These are phyloP conservation scores for Apiospora pterosperma DNA, from an alignment of 2,329 filamentous ascomycete species.

Conservation along the genomic window DNA sequence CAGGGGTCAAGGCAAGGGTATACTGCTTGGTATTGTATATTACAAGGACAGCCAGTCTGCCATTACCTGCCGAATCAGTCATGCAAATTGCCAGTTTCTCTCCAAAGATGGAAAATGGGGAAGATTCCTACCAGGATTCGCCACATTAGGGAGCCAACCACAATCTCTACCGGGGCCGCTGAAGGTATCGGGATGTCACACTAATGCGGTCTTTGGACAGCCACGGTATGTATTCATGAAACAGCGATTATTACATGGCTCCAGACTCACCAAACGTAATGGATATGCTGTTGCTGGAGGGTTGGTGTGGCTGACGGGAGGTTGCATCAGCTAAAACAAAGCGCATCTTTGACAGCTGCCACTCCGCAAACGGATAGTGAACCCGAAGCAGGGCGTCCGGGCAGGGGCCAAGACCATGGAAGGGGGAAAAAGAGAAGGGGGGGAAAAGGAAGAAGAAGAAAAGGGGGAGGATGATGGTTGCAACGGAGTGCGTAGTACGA, in stretches of 20 bases:
- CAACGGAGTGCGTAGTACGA: too few species aligned
- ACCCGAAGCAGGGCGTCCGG: background rate
- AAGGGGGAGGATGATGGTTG: too few species aligned
- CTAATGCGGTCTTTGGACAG: background rate
- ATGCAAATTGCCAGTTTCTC: background rate
- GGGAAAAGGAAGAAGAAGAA: background rate
- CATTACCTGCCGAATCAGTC: background rate
- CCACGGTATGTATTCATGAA: background rate
- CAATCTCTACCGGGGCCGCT: background rate
- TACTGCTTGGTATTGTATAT: background rate
- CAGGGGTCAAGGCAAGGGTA: background rate
- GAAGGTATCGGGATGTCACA: background rate
- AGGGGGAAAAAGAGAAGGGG: background rate
- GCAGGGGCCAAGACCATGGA: background rate
- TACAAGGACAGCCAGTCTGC: background rate
- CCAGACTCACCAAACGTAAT: background rate
- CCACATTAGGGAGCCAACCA: background rate
- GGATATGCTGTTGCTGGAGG: background rate
- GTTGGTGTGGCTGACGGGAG: background rate
- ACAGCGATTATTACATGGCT: background rate
- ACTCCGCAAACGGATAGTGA: background rate
- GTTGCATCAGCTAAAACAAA: conserved; percentile 3
- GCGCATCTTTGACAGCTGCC: background rate
- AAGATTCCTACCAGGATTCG: background rate
- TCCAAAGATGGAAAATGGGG: too few species aligned